Evolutionary conservation across 176 grass and related monocot genomes (phyloP).

Genomic region (Phragmites australis): DNA sequence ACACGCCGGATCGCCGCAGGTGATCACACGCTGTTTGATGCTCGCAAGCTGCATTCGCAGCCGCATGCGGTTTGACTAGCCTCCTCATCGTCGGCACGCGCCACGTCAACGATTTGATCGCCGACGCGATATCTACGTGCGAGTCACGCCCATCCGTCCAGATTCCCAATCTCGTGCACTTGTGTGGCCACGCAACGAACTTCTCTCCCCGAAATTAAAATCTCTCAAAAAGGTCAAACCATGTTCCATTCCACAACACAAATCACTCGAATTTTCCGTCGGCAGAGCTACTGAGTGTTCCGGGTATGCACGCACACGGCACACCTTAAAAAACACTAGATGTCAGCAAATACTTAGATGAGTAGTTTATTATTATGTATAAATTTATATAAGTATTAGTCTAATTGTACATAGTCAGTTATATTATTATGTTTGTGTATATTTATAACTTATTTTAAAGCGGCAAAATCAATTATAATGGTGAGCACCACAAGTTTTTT

Average conservation of each 20-base stretch:
- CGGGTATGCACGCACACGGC: too few species aligned
- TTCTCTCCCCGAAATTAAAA: neutral
- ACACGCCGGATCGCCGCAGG: neutral
- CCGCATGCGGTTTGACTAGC: neutral
- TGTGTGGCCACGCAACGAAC: neutral
- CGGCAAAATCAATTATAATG: too few species aligned
- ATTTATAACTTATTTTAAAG: too few species aligned
- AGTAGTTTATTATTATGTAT: too few species aligned
- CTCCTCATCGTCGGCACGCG: neutral
- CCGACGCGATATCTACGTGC: neutral
- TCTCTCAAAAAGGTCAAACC: neutral
- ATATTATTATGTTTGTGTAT: too few species aligned
- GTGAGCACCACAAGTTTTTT: too few species aligned
- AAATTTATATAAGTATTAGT: too few species aligned
- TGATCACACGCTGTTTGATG: neutral
- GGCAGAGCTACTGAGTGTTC: too few species aligned
- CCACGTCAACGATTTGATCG: constrained; percentile 7
- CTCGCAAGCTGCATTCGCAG: neutral
- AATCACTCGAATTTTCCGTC: too few species aligned
- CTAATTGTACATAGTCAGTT: too few species aligned
- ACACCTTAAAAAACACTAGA: too few species aligned
- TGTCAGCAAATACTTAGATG: too few species aligned
- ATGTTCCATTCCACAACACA: neutral
- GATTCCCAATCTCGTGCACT: neutral
- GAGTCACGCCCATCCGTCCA: neutral